phyloP scores from a whole-genome alignment of 176 grass and related monocot species.

The Zoysia japonica region DNA sequence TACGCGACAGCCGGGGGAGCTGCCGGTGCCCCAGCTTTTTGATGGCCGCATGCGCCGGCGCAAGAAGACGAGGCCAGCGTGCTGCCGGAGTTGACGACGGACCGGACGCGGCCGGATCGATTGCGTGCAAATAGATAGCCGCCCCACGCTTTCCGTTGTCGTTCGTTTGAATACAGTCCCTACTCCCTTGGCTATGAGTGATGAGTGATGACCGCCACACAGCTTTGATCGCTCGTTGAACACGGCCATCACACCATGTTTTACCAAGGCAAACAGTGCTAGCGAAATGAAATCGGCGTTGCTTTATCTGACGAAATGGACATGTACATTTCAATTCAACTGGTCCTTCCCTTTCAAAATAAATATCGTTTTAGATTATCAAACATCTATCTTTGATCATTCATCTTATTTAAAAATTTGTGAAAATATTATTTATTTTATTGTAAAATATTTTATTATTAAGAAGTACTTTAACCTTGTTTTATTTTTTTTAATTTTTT shows the following conservation, averaged over 20 bases:
- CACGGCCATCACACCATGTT: neutral
- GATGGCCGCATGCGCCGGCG: neutral
- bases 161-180: neutral
- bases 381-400: too few species aligned
- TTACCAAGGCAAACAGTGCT: neutral
- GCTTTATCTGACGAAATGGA: too few species aligned
- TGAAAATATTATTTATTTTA: too few species aligned
- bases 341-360: too few species aligned
- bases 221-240: conserved; percentile 3
- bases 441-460: too few species aligned
- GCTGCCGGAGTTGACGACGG: neutral
- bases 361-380: too few species aligned
- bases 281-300: too few species aligned
- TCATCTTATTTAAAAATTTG: too few species aligned
- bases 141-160: conserved; percentile 21
- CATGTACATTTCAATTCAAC: too few species aligned
- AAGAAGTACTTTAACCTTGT: too few species aligned
- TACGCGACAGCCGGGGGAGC: conserved; percentile 33
- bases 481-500: too few species aligned
- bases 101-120: neutral
- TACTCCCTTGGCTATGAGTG: neutral
- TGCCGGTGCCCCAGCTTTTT: too few species aligned
- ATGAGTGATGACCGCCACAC: conserved; percentile 5
- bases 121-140: neutral
- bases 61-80: conserved; percentile 1